Base-by-base conservation (phyloP, 495 filamentous ascomycete genomes). In the Baudoinia panamericana region DNA sequence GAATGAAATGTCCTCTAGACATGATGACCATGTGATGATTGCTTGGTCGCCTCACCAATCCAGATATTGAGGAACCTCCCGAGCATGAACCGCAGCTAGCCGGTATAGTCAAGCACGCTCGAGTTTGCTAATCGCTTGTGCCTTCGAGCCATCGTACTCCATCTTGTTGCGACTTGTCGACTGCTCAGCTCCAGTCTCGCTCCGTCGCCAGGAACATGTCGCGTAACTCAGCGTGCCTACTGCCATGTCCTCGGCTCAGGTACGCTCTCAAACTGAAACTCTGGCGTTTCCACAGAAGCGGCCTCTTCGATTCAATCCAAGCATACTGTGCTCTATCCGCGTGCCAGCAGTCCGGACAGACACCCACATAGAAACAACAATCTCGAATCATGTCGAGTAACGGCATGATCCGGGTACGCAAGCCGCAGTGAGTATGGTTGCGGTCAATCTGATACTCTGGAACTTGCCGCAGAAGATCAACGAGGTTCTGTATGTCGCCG, bases 401-500 rank as follows among this genome's bases (percentile, higher is more conserved):
- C 2, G 82, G 78, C 15, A 81, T 41, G 4, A 92, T 50, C 21
- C 76, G 66, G 10, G 70, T 76, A 7, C 81, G 63, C 10, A 85
- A 63, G 0, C 84, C 85, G 56, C 85, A 93, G 50, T 83, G 80
- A 0, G 66, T 66, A 54, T 93, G 85, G 54, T 81, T 67, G 9
- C 64, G 61, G 55, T 93, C 82, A 39, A 92, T 75, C 53, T 88
- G 82, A 54, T 93, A 93, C 34, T 68, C 65, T 0, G 85, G 77
- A 39, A 70, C 78, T 49, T 78, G 67, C 30, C 72, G 67, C 7
- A 82, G 57, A 5, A 63, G 61, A 5, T 65, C 60, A 1, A 82
- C 61, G 19, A 81, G 52, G 9, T 63, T 43, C 8, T 60, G 50
- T 12, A 79, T 66, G 39, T 73, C 68, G 0, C 68, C 63, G 2